A percentile compares a stretch with the other conserved stretches of the same genome.
Evolutionary conservation across 1,139 yeast genomes (phyloP).

Genomic region (Entelexis paramagnoliae): DNA sequence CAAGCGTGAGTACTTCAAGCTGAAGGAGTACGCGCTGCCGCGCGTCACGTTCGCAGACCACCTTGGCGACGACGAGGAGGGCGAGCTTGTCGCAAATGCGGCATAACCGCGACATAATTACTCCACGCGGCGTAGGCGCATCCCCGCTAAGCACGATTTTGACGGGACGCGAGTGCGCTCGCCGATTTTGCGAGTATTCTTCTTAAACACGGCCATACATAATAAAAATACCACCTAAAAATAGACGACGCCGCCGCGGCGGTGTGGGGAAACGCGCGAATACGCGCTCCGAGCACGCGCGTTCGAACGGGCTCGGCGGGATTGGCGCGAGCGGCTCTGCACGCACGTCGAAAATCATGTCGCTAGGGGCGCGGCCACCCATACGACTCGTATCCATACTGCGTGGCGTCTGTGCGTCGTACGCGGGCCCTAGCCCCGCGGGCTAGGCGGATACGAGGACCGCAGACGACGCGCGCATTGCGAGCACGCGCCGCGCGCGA

Average conservation of each 20-base stretch:
- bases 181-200: no score
- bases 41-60: slow-evolving; percentile 23
- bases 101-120: no score
- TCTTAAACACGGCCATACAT: no score
- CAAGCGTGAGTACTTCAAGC: slow-evolving; percentile 45
- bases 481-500: background rate
- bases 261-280: no score
- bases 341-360: background rate
- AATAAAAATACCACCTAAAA: background rate
- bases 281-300: no score
- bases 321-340: background rate
- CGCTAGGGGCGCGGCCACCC: background rate
- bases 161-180: no score
- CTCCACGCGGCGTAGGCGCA: no score
- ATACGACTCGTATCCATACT: background rate
- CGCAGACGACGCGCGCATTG: background rate
- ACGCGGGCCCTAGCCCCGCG: background rate
- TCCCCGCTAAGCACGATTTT: no score
- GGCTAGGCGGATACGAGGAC: background rate
- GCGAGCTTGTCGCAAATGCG: slow-evolving; percentile 9
- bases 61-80: slow-evolving; percentile 21
- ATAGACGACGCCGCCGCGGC: no score
- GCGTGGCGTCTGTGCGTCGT: background rate
- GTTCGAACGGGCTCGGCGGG: background rate
- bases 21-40: slow-evolving; percentile 27